These are phyloP conservation scores for Vitis hybrid DNA, from an alignment of 177 flowering plant genomes.

Conservation along the genomic window DNA sequence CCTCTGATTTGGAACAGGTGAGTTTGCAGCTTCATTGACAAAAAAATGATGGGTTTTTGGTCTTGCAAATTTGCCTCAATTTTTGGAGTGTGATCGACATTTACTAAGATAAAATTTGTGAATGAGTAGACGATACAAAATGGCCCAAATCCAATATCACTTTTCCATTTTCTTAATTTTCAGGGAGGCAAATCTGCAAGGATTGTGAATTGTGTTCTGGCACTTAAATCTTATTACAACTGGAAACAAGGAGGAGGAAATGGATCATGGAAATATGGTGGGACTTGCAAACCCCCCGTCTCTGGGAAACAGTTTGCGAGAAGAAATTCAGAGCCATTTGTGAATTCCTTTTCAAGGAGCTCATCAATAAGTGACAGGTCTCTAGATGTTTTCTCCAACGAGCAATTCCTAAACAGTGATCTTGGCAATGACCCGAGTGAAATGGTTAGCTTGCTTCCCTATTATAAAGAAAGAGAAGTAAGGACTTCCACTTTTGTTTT, in stretches of 20 bases:
- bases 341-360: slow-evolving; percentile 38
- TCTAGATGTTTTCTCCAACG: slow-evolving; percentile 27
- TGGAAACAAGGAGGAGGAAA: slow-evolving; percentile 47
- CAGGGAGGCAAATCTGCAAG: slow-evolving; percentile 70
- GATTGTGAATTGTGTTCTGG: slow-evolving; percentile 58
- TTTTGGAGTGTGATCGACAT: neutral
- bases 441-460: slow-evolving; percentile 40
- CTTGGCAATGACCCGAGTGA: slow-evolving; percentile 33
- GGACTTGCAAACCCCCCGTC: slow-evolving; percentile 24
- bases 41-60: neutral
- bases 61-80: neutral
- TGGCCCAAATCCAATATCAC: neutral
- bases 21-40: slow-evolving; percentile 2
- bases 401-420: slow-evolving; percentile 20
- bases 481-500: neutral
- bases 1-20: slow-evolving; percentile 66
- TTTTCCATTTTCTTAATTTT: slow-evolving; percentile 2
- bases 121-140: neutral
- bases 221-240: slow-evolving; percentile 45
- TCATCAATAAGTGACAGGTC: slow-evolving; percentile 36
- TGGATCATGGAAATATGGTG: slow-evolving; percentile 37
- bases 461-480: neutral
- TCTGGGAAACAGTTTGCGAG: slow-evolving; percentile 31
- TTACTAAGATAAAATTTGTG: neutral
- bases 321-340: slow-evolving; percentile 45